A percentile compares a stretch with the other conserved stretches of the same genome.
Conservation (phyloP, 1,284 basidiomycete genomes). For the Ganoderma lucidum region DNA sequence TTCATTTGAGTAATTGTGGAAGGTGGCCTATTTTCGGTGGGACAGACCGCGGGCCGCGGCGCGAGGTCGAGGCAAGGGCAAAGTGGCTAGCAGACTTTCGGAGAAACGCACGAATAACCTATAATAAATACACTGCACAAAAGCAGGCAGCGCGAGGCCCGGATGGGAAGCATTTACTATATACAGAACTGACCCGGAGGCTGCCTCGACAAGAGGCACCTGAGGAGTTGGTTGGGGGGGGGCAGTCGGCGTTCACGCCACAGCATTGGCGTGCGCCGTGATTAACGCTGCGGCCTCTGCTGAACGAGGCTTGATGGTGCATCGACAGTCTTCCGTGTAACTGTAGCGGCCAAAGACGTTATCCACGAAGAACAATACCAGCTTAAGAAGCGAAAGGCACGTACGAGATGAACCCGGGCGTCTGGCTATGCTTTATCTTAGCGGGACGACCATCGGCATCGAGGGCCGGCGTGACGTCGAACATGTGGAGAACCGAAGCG, state of each 20-base stretch:
- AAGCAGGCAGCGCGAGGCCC: too few species aligned
- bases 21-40: too few species aligned
- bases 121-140: too few species aligned
- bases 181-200: too few species aligned
- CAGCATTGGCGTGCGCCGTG: neutral
- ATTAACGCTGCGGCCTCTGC: neutral
- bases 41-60: too few species aligned
- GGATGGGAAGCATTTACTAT: too few species aligned
- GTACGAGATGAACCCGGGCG: constrained; percentile 12
- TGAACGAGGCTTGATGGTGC: constrained; percentile 17
- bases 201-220: too few species aligned
- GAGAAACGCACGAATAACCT: too few species aligned
- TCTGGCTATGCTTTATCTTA: neutral
- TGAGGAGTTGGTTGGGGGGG: neutral
- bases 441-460: constrained; percentile 3
- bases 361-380: neutral
- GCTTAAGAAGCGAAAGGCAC: neutral
- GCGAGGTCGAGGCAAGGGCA: too few species aligned
- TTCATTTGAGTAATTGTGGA: too few species aligned
- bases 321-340: constrained; percentile 10
- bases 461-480: constrained; percentile 11
- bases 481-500: constrained; percentile 11
- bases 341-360: neutral
- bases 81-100: too few species aligned
- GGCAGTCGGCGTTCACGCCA: neutral